Evolutionary conservation across 2,329 filamentous ascomycete species (phyloP).

Genomic region (Ophiocordyceps australis): DNA sequence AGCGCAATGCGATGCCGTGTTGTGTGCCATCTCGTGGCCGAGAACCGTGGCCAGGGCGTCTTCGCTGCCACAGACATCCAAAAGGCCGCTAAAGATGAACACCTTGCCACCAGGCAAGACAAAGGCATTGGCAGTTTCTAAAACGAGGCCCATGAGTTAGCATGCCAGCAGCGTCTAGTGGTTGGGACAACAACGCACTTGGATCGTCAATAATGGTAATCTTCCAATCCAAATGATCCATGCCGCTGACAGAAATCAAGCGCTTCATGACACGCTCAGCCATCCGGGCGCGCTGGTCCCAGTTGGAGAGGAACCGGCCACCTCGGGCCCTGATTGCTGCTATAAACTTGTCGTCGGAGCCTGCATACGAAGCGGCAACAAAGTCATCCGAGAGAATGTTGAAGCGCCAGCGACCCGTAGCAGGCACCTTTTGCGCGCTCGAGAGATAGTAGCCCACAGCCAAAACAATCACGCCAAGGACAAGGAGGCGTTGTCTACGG

Average conservation of each 20-base stretch:
- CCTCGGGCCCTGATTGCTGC: conserved; percentile 31
- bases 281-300: conserved; percentile 34
- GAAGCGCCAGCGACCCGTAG: conserved; percentile 55
- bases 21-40: conserved; percentile 67
- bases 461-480: conserved; percentile 19
- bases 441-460: conserved; percentile 42
- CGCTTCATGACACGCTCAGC: conserved; percentile 48
- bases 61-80: conserved; percentile 47
- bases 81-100: conserved; percentile 58
- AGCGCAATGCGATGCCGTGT: conserved; percentile 47
- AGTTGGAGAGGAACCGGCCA: conserved; percentile 35
- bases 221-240: conserved; percentile 46
- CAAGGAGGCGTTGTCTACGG: conserved; percentile 15
- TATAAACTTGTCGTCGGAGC: conserved; percentile 22
- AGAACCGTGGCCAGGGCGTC: conserved; percentile 57
- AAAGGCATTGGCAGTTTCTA: conserved; percentile 50
- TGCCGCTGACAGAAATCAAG: conserved; percentile 48
- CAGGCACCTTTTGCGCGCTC: conserved; percentile 55
- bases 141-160: not conserved
- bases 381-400: conserved; percentile 42
- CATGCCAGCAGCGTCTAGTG: not conserved
- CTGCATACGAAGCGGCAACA: conserved; percentile 23
- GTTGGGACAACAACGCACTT: too few relatives aligned
- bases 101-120: conserved; percentile 66
- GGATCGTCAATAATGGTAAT: conserved; percentile 56